Evolutionary conservation across 768 basidiomycete genomes (phyloP).

Genomic region (Calocera viscosa): DNA sequence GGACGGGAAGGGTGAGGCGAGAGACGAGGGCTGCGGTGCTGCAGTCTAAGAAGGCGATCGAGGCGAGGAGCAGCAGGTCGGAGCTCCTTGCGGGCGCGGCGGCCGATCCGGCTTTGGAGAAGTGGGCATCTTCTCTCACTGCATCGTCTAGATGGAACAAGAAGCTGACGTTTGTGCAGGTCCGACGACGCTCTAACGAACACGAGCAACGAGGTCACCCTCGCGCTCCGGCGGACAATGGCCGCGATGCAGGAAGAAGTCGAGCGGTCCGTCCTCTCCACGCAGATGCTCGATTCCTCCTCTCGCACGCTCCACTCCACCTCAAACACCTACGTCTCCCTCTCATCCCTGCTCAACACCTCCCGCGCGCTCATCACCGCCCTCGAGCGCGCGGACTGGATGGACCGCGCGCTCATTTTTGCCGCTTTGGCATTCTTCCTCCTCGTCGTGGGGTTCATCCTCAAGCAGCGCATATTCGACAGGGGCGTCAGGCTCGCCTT

Average conservation of each 20-base stretch:
- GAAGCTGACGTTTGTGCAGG: conserved; percentile 9
- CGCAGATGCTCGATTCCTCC: conserved; percentile 75
- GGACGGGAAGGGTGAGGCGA: conserved; percentile 38
- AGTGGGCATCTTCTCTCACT: conserved; percentile 34
- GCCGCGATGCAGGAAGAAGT: conserved; percentile 83
- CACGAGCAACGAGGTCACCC: conserved; percentile 80
- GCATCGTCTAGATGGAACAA: background rate
- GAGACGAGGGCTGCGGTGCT: conserved; percentile 59
- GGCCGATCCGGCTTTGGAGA: conserved; percentile 19
- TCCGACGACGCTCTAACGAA: conserved; percentile 81
- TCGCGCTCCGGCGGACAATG: conserved; percentile 72
- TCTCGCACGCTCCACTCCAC: conserved; percentile 64
- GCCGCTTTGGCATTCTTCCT: conserved; percentile 70
- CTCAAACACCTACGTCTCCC: conserved; percentile 60
- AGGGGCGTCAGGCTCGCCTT: conserved; percentile 64
- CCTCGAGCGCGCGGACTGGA: conserved; percentile 81
- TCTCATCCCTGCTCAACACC: conserved; percentile 55
- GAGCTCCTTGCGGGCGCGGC: conserved; percentile 51
- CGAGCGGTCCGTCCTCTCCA: conserved; percentile 72
- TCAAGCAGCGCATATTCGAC: conserved; percentile 80
- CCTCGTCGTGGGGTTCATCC: conserved; percentile 69
- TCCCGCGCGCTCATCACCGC: conserved; percentile 78
- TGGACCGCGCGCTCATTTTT: conserved; percentile 79
- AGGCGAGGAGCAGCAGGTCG: conserved; percentile 46
- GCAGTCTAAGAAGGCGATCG: conserved; percentile 59